Evolutionary conservation across 257 asterid species (phyloP), one percentile per base, ranked within the genome.

Genomic region (Gentiana dahurica): DNA sequence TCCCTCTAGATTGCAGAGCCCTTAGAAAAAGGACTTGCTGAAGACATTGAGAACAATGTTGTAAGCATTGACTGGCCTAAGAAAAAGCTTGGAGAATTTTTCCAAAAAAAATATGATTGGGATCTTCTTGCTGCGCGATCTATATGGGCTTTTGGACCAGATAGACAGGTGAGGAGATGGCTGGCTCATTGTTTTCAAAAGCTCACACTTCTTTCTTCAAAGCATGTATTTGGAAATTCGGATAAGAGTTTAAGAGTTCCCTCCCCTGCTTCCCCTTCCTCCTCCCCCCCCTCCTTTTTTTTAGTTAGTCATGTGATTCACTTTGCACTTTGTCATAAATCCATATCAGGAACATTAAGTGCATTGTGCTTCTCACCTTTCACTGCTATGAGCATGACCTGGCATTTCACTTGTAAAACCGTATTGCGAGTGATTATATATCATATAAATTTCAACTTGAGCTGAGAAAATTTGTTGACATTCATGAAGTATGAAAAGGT

Each of bases 101-200:
- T 92, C 65, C 97, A 88, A 74, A 75, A 92, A 12, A 88, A 79
- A 65, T 92, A 92, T 69, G 98, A 92, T 60, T 92, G 98, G 98
- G 98, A 92, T 76, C 79, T 92, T 75, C 94, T 92, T 61, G 97
- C 98, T 62, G 97, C 98, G 3, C 77, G 97, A 39, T 92, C 98
- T 63, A 88, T 92, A 67, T 92, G 98, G 98, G 97, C 98, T 62
- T 92, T 92, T 77, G 98, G 97, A 61, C 98, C 97, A 34, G 95
- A 85, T 75, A 92, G 77, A 78, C 97, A 87, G 95, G 98, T 88
- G 58, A 57, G 63, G 48, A 48, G 53, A 54, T 58, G 48, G 36
- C 41, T 54, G 12, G 58, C 1, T 3, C 39, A 45, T 4, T 36
- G 41, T 48, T 34, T 24, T 38, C 12, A 33, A 10, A 35, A 24